These are phyloP conservation scores for Wickerhamomyces hampshirensis DNA, from an alignment of 805 yeast species.

Conservation along the genomic window DNA sequence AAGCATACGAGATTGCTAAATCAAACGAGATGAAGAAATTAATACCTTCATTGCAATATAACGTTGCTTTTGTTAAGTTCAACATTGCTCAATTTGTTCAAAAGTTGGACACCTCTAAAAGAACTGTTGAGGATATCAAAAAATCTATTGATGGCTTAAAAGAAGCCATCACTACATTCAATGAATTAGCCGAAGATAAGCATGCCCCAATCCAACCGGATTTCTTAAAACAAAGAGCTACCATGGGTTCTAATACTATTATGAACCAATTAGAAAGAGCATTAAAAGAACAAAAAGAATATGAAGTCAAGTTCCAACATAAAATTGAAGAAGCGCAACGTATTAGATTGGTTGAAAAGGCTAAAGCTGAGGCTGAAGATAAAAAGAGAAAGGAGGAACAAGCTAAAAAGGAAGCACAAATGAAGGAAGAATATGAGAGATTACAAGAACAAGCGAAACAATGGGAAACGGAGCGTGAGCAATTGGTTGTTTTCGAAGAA, in stretches of 20 bases:
- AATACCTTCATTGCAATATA: slow-evolving; percentile 56
- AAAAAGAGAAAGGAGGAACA: slow-evolving; percentile 41
- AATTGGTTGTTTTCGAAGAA: slow-evolving; percentile 28
- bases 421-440: slow-evolving; percentile 40
- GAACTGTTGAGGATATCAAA: slow-evolving; percentile 60
- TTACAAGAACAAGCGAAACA: slow-evolving; percentile 55
- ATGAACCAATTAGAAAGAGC: slow-evolving; percentile 65
- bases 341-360: slow-evolving; percentile 40
- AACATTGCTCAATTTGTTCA: slow-evolving; percentile 82
- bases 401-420: slow-evolving; percentile 37
- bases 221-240: slow-evolving; percentile 83
- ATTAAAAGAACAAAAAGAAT: slow-evolving; percentile 65
- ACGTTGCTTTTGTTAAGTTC: slow-evolving; percentile 77
- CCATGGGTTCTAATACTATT: slow-evolving; percentile 74
- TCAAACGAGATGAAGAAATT: slow-evolving; percentile 30
- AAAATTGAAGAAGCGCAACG: slow-evolving; percentile 73
- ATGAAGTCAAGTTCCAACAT: slow-evolving; percentile 49
- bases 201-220: slow-evolving; percentile 75
- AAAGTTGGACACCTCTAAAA: slow-evolving; percentile 51
- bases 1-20: slow-evolving; percentile 42
- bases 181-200: slow-evolving; percentile 46
- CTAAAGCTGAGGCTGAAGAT: slow-evolving; percentile 45
- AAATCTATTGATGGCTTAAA: slow-evolving; percentile 51
- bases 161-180: slow-evolving; percentile 56
- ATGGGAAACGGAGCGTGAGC: slow-evolving; percentile 50